Percentiles rank a stretch among this genome's conserved stretches.
Conservation (phyloP, 805 yeast species). For the Kazachstania bromeliacearum region DNA sequence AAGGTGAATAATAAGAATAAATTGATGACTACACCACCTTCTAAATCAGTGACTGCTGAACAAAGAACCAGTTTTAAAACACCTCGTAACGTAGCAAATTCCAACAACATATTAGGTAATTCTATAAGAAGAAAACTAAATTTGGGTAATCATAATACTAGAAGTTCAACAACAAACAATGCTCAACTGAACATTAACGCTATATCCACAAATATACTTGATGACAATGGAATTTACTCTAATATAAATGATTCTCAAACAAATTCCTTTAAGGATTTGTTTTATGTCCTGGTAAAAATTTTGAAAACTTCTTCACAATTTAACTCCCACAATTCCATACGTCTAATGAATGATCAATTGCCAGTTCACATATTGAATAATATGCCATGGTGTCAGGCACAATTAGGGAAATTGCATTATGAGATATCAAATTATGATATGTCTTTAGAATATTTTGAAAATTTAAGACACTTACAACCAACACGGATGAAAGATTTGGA, state of each 20-base stretch:
- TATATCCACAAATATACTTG: background rate
- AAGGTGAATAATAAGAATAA: conserved; percentile 9
- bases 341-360: conserved; percentile 46
- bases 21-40: conserved; percentile 22
- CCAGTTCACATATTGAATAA: conserved; percentile 48
- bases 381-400: conserved; percentile 81
- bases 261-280: conserved; percentile 4
- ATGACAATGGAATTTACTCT: background rate
- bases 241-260: background rate
- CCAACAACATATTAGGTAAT: background rate
- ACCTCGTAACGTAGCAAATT: conserved; percentile 10
- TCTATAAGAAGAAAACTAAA: conserved; percentile 5
- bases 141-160: background rate
- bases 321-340: conserved; percentile 73
- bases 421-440: conserved; percentile 81
- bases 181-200: background rate
- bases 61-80: conserved; percentile 16
- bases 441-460: conserved; percentile 53
- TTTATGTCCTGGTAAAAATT: conserved; percentile 15
- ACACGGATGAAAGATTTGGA: conserved; percentile 86
- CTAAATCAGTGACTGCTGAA: conserved; percentile 15
- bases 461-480: conserved; percentile 59
- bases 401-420: conserved; percentile 71
- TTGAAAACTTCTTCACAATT: conserved; percentile 32
- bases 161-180: background rate